Conservation (phyloP, 2,329 filamentous ascomycete genomes). For the Myriosclerotinia curreyana region DNA sequence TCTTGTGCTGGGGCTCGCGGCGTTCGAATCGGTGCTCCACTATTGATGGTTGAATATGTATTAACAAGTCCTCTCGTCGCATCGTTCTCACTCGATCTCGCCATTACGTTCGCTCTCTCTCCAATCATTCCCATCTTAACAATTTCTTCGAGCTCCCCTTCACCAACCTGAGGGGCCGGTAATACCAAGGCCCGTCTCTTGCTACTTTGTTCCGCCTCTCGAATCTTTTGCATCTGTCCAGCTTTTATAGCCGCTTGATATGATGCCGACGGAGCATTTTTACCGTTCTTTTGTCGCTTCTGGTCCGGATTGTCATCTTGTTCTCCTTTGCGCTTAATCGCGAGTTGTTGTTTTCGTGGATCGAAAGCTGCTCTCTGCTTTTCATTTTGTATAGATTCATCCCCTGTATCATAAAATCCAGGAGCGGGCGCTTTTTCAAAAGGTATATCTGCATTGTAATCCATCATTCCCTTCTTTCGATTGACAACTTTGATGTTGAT, state of each 20-base stretch:
- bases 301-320: conserved; percentile 74
- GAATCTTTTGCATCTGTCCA: conserved; percentile 88
- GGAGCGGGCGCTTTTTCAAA: conserved; percentile 88
- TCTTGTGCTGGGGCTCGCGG: conserved; percentile 88
- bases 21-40: conserved; percentile 83
- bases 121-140: conserved; percentile 98
- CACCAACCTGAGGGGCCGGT: conserved; percentile 86
- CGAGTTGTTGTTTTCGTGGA: conserved; percentile 85
- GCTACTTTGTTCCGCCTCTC: conserved; percentile 95
- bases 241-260: conserved; percentile 88
- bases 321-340: conserved; percentile 90
- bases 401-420: conserved; percentile 90
- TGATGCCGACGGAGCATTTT: conserved; percentile 72
- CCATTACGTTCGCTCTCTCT: conserved; percentile 74
- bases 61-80: conserved; percentile 82
- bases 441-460: conserved; percentile 98
- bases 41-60: conserved; percentile 79
- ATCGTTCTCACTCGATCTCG: conserved; percentile 76
- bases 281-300: conserved; percentile 87
- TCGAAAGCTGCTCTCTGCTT: conserved; percentile 81
- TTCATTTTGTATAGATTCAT: conserved; percentile 80
- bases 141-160: conserved; percentile 91
- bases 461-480: conserved; percentile 94
- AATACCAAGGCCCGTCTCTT: conserved; percentile 81
- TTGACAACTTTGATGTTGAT: conserved; percentile 97